Percentiles rank a stretch among this genome's conserved stretches.
These are phyloP conservation scores for Myrica gale DNA, from an alignment of 306 rosid genomes.

Conservation along the genomic window DNA sequence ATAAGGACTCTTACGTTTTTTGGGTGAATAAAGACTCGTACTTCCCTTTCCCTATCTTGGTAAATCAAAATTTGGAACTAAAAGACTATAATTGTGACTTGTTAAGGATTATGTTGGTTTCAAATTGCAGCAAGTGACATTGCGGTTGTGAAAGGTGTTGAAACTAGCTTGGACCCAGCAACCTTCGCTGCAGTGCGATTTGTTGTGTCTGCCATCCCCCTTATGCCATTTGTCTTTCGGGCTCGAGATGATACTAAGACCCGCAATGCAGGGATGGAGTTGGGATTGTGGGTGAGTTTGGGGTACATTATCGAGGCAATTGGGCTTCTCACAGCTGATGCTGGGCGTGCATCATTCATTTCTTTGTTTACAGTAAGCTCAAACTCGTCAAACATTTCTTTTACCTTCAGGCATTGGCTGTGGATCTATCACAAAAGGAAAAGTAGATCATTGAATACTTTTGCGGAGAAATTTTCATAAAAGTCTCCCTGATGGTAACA, in stretches of 20 bases:
- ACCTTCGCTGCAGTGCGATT: conserved; percentile 71
- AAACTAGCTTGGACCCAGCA: conserved; percentile 62
- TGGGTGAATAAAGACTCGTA: not conserved
- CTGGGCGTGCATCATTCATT: conserved; percentile 71
- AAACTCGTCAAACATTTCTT: not conserved
- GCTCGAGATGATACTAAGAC: conserved; percentile 42
- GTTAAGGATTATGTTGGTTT: not conserved
- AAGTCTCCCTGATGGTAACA: not conserved
- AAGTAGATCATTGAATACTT: not conserved
- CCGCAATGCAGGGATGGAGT: conserved; percentile 70
- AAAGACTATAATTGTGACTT: not conserved
- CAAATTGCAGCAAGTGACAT: conserved; percentile 61
- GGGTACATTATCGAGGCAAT: conserved; percentile 77
- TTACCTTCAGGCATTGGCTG: not conserved
- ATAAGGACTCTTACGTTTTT: no score
- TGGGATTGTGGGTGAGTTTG: conserved; percentile 79
- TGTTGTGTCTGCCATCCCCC: conserved; percentile 54
- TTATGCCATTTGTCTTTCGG: conserved; percentile 55
- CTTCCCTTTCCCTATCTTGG: not conserved
- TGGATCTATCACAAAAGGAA: not conserved
- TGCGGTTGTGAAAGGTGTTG: conserved; percentile 72
- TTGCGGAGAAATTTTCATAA: not conserved
- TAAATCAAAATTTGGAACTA: not conserved
- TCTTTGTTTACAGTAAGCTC: conserved; percentile 64
- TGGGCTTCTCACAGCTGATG: conserved; percentile 76